A percentile compares a stretch with the other conserved stretches of the same genome.
phyloP scores from a whole-genome alignment of 1,284 basidiomycete genomes.

The Sparassis latifolia region DNA sequence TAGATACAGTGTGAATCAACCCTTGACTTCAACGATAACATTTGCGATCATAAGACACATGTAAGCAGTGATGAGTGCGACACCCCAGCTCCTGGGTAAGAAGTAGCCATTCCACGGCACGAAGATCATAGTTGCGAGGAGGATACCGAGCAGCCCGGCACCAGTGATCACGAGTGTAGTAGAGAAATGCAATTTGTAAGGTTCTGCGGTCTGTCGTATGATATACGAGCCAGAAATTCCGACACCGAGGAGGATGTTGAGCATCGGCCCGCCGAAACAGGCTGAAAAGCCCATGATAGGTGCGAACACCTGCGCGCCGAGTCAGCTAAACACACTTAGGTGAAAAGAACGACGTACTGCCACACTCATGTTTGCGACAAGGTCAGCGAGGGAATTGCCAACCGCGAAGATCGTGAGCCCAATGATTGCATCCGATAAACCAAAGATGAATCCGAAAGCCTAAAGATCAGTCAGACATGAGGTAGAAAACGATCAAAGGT shows the following conservation, averaged over 20 bases:
- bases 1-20: too few relatives aligned
- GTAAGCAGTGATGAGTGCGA: conserved; percentile 74
- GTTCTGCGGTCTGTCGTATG: conserved; percentile 49
- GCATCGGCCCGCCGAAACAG: conserved; percentile 93
- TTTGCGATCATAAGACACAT: conserved; percentile 66
- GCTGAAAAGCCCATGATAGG: conserved; percentile 90
- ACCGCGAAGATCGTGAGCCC: conserved; percentile 95
- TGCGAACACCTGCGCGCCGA: conserved; percentile 54
- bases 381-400: conserved; percentile 93
- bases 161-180: conserved; percentile 81
- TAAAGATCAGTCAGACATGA: conserved; percentile 24
- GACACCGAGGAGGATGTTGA: conserved; percentile 91
- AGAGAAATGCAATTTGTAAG: conserved; percentile 73
- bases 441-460: conserved; percentile 90
- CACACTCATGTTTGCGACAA: conserved; percentile 94
- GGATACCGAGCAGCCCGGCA: conserved; percentile 68
- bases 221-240: conserved; percentile 77
- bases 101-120: conserved; percentile 83
- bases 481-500: too few relatives aligned
- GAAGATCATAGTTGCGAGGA: conserved; percentile 74
- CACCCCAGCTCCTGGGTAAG: conserved; percentile 76
- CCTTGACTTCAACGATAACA: conserved; percentile 62
- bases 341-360: conserved; percentile 44
- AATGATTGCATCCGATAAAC: conserved; percentile 95
- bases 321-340: background rate